A percentile compares a stretch with the other conserved stretches of the same genome.
phyloP scores from a whole-genome alignment of 2,329 filamentous ascomycete species.

The Ilyonectria sp. region DNA sequence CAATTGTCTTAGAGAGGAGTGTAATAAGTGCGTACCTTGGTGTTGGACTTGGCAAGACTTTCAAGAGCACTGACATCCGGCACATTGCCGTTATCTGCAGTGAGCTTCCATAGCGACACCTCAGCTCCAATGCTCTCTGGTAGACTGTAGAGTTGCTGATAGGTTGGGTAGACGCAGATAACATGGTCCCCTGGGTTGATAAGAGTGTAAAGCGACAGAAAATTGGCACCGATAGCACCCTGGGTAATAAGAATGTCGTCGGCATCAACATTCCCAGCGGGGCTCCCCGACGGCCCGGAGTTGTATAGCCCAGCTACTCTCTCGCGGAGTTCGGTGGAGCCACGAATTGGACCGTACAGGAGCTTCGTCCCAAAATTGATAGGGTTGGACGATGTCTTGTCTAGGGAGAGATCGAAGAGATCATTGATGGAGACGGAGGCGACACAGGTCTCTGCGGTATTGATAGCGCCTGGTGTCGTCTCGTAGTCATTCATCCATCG shows the following conservation, averaged over 20 bases:
- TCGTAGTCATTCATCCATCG: constrained; percentile 77
- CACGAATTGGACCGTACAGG: constrained; percentile 82
- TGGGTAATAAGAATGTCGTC: constrained; percentile 83
- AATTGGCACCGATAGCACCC: constrained; percentile 89
- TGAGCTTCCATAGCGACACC: constrained; percentile 83
- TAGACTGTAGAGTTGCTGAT: constrained; percentile 86
- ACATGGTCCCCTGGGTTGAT: constrained; percentile 85
- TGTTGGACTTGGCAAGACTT: constrained; percentile 75
- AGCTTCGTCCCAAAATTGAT: constrained; percentile 70
- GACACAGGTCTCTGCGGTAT: constrained; percentile 86
- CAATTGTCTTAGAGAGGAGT: neutral
- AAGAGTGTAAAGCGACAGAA: constrained; percentile 80
- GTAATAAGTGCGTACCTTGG: constrained; percentile 68
- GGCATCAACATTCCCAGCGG: constrained; percentile 40
- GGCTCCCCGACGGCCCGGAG: constrained; percentile 61
- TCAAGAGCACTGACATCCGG: constrained; percentile 78
- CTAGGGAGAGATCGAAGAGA: constrained; percentile 71
- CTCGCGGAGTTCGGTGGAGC: constrained; percentile 73
- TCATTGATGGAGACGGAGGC: constrained; percentile 82
- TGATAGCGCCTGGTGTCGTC: constrained; percentile 70
- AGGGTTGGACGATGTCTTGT: constrained; percentile 60
- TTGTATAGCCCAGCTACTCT: constrained; percentile 78
- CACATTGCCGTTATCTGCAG: constrained; percentile 74
- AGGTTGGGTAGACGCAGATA: constrained; percentile 89
- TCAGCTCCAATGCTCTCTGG: constrained; percentile 82